A percentile compares a stretch with the other conserved stretches of the same genome.
phyloP scores from a whole-genome alignment of 2,329 filamentous ascomycete species.

The Epichloe glyceriae region DNA sequence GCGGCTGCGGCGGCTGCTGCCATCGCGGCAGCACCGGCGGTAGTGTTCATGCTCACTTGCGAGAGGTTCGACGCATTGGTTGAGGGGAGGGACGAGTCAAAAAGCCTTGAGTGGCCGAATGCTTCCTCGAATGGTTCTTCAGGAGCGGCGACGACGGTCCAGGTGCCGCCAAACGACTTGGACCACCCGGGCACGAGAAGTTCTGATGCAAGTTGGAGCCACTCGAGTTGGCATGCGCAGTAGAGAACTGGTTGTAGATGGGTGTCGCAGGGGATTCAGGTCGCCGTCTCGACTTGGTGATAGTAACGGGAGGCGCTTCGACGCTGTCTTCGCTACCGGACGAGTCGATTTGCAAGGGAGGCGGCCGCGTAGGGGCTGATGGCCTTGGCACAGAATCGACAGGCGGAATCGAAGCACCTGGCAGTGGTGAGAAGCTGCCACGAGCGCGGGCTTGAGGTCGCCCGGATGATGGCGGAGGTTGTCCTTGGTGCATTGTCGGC shows the following conservation, averaged over 20 bases:
- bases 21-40: constrained; percentile 23
- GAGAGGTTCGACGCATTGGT: constrained; percentile 42
- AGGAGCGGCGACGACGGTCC: constrained; percentile 18
- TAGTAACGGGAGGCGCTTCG: constrained; percentile 22
- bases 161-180: constrained; percentile 16
- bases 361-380: constrained; percentile 18
- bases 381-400: constrained; percentile 15
- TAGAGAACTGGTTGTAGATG: constrained; percentile 34
- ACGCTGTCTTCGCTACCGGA: constrained; percentile 16
- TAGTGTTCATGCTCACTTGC: constrained; percentile 32
- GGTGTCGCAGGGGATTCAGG: constrained; percentile 28
- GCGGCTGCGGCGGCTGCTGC: constrained; percentile 18
- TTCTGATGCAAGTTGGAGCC: constrained; percentile 35
- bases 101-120: constrained; percentile 66
- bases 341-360: constrained; percentile 21
- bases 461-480: constrained; percentile 9
- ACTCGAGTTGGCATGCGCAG: constrained; percentile 32
- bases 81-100: constrained; percentile 60
- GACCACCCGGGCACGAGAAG: constrained; percentile 41
- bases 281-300: constrained; percentile 33
- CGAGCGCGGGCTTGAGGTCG: constrained; percentile 34
- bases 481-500: constrained; percentile 32
- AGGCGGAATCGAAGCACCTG: constrained; percentile 19
- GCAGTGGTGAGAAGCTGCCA: constrained; percentile 43
- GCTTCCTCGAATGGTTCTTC: constrained; percentile 44